phyloP scores from a whole-genome alignment of 2,329 filamentous ascomycete genomes.

The Berkeleyomyces rouxiae region DNA sequence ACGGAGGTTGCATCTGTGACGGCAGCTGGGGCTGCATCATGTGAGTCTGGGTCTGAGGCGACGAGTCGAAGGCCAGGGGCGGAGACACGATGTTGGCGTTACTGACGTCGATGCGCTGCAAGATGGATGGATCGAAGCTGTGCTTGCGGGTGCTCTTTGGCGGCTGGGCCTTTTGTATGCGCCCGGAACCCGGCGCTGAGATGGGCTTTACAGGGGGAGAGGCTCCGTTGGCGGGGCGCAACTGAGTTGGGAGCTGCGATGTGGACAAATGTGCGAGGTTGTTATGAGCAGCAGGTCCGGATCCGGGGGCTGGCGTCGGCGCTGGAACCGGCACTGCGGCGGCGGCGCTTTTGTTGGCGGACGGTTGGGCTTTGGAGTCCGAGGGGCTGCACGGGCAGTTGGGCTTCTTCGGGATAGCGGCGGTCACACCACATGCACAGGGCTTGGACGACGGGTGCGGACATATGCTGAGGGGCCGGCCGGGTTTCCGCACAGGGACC shows the following conservation, averaged over 20 bases:
- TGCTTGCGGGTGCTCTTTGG: conserved; percentile 25
- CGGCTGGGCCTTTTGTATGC: conserved; percentile 31
- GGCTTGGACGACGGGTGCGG: conserved; percentile 44
- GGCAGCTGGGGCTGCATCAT: conserved; percentile 15
- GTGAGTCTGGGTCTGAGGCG: conserved; percentile 8
- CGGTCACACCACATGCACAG: conserved; percentile 50
- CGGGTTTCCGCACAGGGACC: conserved; percentile 55
- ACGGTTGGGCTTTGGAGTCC: neutral
- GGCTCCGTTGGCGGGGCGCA: conserved; percentile 15
- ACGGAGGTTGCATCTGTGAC: conserved; percentile 16
- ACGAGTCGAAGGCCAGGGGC: conserved; percentile 12
- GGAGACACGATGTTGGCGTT: conserved; percentile 31
- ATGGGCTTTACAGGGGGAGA: conserved; percentile 10
- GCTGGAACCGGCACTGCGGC: neutral
- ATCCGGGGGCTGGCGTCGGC: neutral
- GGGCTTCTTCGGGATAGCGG: conserved; percentile 42
- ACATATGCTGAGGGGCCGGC: conserved; percentile 51
- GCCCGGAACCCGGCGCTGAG: conserved; percentile 21
- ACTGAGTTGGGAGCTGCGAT: neutral
- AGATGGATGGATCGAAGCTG: conserved; percentile 31
- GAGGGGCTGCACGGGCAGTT: conserved; percentile 33
- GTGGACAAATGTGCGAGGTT: neutral
- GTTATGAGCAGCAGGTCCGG: neutral
- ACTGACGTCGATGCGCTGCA: conserved; percentile 37
- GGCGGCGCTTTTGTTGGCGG: neutral